A percentile compares a stretch with the other conserved stretches of the same genome.
Evolutionary conservation across 305 asterid genomes (phyloP).

Genomic region (Fraxinus nigra): DNA sequence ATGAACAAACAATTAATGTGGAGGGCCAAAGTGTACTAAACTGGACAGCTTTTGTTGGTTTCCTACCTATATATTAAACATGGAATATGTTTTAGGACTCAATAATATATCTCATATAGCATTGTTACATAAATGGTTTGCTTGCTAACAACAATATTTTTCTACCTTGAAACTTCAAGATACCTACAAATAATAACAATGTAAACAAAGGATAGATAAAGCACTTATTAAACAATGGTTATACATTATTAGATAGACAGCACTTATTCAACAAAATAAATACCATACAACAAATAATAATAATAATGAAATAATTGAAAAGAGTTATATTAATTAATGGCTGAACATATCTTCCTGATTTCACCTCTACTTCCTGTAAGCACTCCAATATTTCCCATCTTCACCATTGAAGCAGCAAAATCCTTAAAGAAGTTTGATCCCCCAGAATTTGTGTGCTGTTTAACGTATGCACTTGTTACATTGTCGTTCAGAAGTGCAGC

Average conservation of each 20-base stretch:
- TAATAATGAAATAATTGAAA: not conserved
- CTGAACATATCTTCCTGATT: slow-evolving; percentile 50
- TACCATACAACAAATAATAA: not conserved
- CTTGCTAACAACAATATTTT: not conserved
- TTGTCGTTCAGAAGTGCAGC: slow-evolving; percentile 40
- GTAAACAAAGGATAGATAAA: too few species aligned
- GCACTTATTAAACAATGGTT: not conserved
- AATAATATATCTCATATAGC: too few species aligned
- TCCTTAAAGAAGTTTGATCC: slow-evolving; percentile 39
- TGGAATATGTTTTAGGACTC: too few species aligned
- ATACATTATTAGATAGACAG: not conserved
- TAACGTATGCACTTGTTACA: slow-evolving; percentile 36
- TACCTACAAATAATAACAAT: not conserved
- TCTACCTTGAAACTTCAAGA: not conserved
- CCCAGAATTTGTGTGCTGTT: slow-evolving; percentile 12
- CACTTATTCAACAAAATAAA: not conserved
- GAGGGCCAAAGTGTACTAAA: too few species aligned
- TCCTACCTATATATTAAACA: too few species aligned
- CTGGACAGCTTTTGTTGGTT: too few species aligned
- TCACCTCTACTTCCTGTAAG: slow-evolving; percentile 49
- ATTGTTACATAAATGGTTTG: too few species aligned
- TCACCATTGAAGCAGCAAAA: slow-evolving; percentile 59
- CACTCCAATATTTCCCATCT: slow-evolving; percentile 53
- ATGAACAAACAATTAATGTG: too few species aligned
- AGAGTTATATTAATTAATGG: slow-evolving; percentile 24